Conservation (phyloP, 495 filamentous ascomycete genomes). For the Tuber calosporum region DNA sequence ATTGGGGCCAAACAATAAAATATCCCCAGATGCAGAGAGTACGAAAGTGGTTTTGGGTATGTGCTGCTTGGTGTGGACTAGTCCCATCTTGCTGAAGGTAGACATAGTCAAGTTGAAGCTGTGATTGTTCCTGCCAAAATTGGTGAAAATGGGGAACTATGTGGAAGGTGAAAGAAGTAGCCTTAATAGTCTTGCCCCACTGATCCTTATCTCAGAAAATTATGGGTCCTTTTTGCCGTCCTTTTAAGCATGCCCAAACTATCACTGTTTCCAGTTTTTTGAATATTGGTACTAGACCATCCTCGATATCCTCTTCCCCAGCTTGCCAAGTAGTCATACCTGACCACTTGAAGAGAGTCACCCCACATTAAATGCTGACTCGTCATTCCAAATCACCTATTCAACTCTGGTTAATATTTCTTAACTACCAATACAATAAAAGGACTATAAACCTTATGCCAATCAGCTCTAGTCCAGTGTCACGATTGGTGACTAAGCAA, state of each 20-base stretch:
- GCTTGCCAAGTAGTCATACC: background rate
- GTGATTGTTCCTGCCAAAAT: constrained; percentile 8
- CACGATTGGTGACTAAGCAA: too few species aligned
- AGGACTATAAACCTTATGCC: background rate
- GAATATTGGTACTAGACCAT: background rate
- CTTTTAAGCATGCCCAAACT: too few species aligned
- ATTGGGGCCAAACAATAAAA: constrained; percentile 6
- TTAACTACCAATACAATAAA: background rate
- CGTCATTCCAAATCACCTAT: background rate
- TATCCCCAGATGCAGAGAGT: constrained; percentile 1
- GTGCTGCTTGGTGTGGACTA: background rate
- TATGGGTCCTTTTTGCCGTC: constrained; percentile 5
- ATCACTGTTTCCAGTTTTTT: background rate
- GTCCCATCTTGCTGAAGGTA: constrained; percentile 3
- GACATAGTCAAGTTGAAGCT: constrained; percentile 3
- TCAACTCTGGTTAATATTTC: background rate
- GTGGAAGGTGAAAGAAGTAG: constrained; percentile 2
- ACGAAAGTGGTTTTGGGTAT: background rate
- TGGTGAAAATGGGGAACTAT: constrained; percentile 6
- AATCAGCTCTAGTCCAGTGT: background rate
- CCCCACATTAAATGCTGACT: background rate
- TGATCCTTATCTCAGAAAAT: constrained; percentile 15
- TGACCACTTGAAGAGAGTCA: background rate
- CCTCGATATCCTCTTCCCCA: background rate
- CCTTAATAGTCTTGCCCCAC: constrained; percentile 8